phyloP scores from a whole-genome alignment of 352 stramenopile genomes.

The Blastocystis hominis region DNA sequence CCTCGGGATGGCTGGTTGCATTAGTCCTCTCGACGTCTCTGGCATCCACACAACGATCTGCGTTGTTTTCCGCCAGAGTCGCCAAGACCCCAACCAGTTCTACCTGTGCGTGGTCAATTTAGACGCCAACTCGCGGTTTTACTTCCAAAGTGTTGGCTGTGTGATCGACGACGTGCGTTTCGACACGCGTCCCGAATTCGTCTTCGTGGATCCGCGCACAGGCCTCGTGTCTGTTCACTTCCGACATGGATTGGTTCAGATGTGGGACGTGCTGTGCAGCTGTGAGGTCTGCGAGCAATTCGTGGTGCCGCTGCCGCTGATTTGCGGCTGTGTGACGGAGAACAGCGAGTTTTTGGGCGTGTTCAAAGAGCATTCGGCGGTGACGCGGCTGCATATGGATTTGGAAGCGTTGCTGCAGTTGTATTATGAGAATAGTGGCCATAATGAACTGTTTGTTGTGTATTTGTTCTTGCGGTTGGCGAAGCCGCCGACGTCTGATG shows the following conservation, averaged over 20 bases:
- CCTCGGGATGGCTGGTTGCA: not conserved
- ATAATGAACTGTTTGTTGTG: not conserved
- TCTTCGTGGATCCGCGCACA: not conserved
- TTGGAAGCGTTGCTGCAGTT: not conserved
- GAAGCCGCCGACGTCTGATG: not conserved
- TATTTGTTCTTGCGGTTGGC: not conserved
- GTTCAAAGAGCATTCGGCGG: not conserved
- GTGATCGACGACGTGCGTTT: not conserved
- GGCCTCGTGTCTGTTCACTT: not conserved
- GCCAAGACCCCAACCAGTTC: not conserved
- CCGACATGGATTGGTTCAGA: not conserved
- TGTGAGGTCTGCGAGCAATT: not conserved
- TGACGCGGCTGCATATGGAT: not conserved
- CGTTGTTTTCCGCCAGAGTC: not conserved
- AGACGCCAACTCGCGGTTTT: not conserved
- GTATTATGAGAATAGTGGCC: not conserved
- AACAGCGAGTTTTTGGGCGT: not conserved
- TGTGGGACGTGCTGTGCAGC: conserved; percentile 22
- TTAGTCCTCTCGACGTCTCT: not conserved
- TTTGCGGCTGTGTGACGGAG: not conserved
- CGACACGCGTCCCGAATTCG: not conserved
- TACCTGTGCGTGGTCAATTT: not conserved
- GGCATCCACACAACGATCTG: not conserved
- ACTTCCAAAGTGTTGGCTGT: not conserved
- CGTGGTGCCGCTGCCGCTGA: not conserved